Percentiles rank a stretch among this genome's conserved stretches.
Evolutionary conservation across 2,329 filamentous ascomycete species (phyloP).

Genomic region (Diplocarpon rosae): DNA sequence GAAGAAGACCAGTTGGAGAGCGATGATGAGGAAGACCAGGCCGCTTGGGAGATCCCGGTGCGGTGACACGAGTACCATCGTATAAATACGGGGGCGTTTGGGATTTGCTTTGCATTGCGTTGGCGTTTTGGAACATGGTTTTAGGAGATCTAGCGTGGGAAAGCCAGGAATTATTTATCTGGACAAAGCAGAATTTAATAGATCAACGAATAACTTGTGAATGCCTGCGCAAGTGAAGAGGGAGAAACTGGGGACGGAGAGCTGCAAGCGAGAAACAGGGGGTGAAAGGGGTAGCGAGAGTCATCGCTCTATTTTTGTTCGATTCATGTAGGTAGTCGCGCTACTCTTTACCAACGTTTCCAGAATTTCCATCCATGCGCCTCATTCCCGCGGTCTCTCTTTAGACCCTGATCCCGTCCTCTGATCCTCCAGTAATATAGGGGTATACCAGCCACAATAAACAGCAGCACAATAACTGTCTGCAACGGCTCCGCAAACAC

Average conservation of each 20-base stretch:
- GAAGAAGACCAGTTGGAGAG: slow-evolving; percentile 29
- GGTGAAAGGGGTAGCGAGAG: too few species aligned
- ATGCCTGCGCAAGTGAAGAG: too few species aligned
- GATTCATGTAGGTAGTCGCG: background rate
- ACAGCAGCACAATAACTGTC: slow-evolving; percentile 75
- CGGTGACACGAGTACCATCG: background rate
- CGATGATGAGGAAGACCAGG: slow-evolving; percentile 35
- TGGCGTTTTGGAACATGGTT: too few species aligned
- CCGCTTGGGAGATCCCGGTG: slow-evolving; percentile 32
- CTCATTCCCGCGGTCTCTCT: slow-evolving; percentile 33
- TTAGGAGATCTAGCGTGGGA: too few species aligned
- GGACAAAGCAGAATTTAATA: too few species aligned
- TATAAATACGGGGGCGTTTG: too few species aligned
- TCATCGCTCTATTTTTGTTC: too few species aligned
- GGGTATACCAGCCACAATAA: slow-evolving; percentile 73
- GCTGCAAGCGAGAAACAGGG: too few species aligned
- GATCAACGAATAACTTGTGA: too few species aligned
- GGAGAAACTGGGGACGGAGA: too few species aligned
- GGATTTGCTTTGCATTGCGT: too few species aligned
- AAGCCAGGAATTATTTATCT: too few species aligned
- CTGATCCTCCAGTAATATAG: slow-evolving; percentile 83
- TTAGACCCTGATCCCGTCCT: slow-evolving; percentile 43
- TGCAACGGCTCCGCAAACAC: slow-evolving; percentile 87
- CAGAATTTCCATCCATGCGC: slow-evolving; percentile 50
- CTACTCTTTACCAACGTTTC: slow-evolving; percentile 26